Evolutionary conservation across 2,329 filamentous ascomycete genomes (phyloP), one percentile per base, ranked within the genome.

Genomic region (Rhinocladiella similis): DNA sequence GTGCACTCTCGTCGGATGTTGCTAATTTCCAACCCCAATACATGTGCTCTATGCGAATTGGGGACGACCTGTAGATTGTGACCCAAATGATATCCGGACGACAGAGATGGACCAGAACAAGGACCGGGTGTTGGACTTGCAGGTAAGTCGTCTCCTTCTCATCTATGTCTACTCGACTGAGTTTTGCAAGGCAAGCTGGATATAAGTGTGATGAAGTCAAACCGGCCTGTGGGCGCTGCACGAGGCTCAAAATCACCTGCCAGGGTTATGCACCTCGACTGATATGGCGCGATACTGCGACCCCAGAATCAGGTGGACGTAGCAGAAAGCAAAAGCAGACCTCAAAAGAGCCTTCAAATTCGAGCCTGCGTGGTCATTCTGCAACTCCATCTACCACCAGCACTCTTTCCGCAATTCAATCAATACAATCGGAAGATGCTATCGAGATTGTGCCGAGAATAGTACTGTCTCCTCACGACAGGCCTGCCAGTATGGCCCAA

Each of bases 141-240:
- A 60, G 29, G 29, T 33, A 12, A 33, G 29, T 12, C 29, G 29
- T 12, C 29, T 33, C 10, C 6, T 33, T 33, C 6, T 1, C 6
- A 33, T 33, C 10, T 9, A 10, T 33, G 10, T 33, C 10, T 33
- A 7, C 29, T 33, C 6, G 29, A 33, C 29, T 33, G 10, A 33
- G 3, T 33, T 9, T 12, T 12, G 6, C 10, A 10, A 33, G 68
- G 22, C 64, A 67, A 10, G 65, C 68, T 12, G 69, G 68, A 64
- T 68, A 70, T 62, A 70, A 70, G 57, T 71, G 68, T 47, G 73
- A 76, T 57, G 74, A 76, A 64, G 71, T 68, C n/a, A 73, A 73
- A 68, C 65, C 78, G 68, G 53, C 74, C 73, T 67, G 75, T 48
- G 33, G n/a, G 29, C 47, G 47, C 4, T 56, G 53, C 39, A 18